Base-by-base conservation (phyloP, 176 grass and related monocot genomes). In the Panicum miliaceum region DNA sequence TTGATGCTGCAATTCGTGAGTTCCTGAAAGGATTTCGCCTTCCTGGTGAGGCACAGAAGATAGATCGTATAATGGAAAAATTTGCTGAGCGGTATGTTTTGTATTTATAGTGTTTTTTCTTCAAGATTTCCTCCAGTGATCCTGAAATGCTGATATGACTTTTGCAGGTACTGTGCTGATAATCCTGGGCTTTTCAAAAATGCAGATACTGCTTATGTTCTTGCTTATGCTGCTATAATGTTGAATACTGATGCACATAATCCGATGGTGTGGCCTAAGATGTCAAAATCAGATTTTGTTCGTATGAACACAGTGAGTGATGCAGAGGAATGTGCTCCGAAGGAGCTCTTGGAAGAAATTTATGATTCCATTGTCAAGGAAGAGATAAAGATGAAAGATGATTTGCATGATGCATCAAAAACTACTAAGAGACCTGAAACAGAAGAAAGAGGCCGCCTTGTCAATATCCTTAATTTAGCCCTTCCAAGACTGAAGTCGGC, bases 1-100 rank as follows among this genome's bases (percentile, higher is more conserved):
- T 99, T 89, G 91, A 99, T 89, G 81, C 82, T 58, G 93, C 97
- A 48, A 91, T 99, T 83, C 97, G 97, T 64, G 90, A 99, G 64
- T 96, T 99, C 70, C 86, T 99, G 29, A 94, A 88, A 92, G 97
- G 93, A 77, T 99, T 99, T 90, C 87, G 90, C 47, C 97, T 99
- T 81, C 97, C 97, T 88, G 97, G 97, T 15, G 97, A 99, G 84
- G 97, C 97, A 77, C 97, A 99, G 75, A 99, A 99, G 84, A 99
- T 99, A 82, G 97, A 99, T 88, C 91, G 97, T 59, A 99, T 99
- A 84, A 99, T 99, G 97, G 97, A 99, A 87, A 99, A 99, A 69
- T 99, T 99, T 86, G 93, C 97, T 84, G 97, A 99, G 83, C 89
- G 97, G 97, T 99, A 94, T 84, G 79, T 84, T 37, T 37, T 66